Base-by-base conservation (phyloP, 495 filamentous ascomycete genomes). In the Penicillium herquei region DNA sequence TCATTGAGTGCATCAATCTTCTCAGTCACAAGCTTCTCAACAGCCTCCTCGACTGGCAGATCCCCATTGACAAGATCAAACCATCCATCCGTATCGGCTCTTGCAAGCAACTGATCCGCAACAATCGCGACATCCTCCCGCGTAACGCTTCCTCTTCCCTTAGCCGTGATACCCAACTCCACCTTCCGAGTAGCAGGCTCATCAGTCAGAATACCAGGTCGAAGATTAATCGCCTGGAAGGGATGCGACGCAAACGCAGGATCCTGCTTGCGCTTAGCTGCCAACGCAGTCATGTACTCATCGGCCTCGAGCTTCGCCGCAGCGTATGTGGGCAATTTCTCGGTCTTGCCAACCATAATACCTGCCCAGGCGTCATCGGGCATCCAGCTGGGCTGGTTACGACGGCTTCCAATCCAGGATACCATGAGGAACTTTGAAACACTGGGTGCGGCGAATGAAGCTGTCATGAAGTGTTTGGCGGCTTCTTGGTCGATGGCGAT, bases 281-380 rank as follows among this genome's bases (percentile, higher is more conserved):
- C 76, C 46, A 79, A 73, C 7, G 81, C 78, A 52, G 85, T 87
- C 55, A 92, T 72, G 41, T 78, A 84, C 69, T 90, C 84, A 66
- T 96, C 90, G 1, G 88, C 88, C 11, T 83, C 84, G 3, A 87
- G 64, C 69, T 93, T 94, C 46, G 91, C 90, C 49, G 86, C 75
- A 62, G 82, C 85, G 68, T 94, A 94, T 2, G 70, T 74, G 42
- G 84, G 78, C 4, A 90, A 72, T 0, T 79, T 64, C 21, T 78
- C 79, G 10, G 71, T 68, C 63, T 84, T 87, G 9, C 73, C 69
- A 49, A 81, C 67, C 13, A 78, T 66, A 0, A 80, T 70, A 4
- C 67, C 62, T 1, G 69, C 69, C 81, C 85, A 87, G 31, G 78
- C 72, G 13, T 76, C 79, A 16, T 85, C 81, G n/a, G 71, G 62